Base-by-base conservation (phyloP, 2,329 filamentous ascomycete genomes). In the Plectosphaerella plurivora region DNA sequence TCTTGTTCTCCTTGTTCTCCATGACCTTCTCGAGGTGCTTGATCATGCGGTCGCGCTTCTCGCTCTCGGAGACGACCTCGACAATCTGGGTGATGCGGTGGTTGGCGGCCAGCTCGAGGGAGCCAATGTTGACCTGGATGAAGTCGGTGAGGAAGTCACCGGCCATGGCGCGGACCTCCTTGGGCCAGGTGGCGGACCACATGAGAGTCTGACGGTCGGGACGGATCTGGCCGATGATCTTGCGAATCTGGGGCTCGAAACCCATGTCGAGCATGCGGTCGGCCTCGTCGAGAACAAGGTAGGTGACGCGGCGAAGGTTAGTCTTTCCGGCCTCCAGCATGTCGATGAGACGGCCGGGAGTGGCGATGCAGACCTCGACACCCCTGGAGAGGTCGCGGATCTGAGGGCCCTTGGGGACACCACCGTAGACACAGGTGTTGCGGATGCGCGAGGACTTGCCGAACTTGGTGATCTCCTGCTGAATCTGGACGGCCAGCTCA, bases 251-350 rank as follows among this genome's bases (percentile, higher is more conserved):
- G 61, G 94, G 94, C 77, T 99, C 94, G 76, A 99, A 97, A 84
- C 94, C 94, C 94, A 99, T 99, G 77, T 99, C 94, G 70, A 99
- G 82, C 94, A 99, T 99, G 68, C 94, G 93, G 76, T 99, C 94
- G 70, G 94, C 94, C 79, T 99, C 94, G 65, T 99, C 94, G 59
- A 99, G 91, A 61, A 97, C 94, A 53, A 99, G 81, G 77, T 99
- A 99, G 52, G 94, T 99, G 57, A 97, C 92, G 71, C 94, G 91
- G 61, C 93, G 93, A 58, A 99, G 84, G 77, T 99, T 97, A 64
- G 94, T 99, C 81, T 95, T 96, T 72, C 92, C 93, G 61, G 91
- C 90, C 75, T 97, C 94, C 33, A 99, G 84, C 91, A 97, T 97
- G 66, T 99, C 94, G 65, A 99, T 97, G 65, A 99, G 79, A 81